Evolutionary conservation across 768 basidiomycete species (phyloP), one percentile per base, ranked within the genome.

Genomic region (Boletellus sp.): DNA sequence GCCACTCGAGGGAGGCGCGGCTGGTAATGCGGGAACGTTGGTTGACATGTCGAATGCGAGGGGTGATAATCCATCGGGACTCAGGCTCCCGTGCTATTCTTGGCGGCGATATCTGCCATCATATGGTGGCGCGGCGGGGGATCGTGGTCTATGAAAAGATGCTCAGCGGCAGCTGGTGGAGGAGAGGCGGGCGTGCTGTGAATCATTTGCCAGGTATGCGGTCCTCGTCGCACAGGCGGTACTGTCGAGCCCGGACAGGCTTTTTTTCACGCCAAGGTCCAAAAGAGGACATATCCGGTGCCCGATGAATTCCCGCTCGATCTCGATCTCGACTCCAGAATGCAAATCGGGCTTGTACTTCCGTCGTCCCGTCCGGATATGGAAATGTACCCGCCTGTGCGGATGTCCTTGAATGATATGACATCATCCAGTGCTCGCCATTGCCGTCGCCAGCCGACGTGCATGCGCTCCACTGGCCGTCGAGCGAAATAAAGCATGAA

Each of bases 381-480:
- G 20, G 2, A 51, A 53, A 53, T 36, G 32, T 45, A 32, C 32
- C 45, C 9, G 19, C 22, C 13, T 28, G 16, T 1, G 19, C 31
- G 12, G 6, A 23, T 3, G 11, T 8, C 19, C 11, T 38, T 48
- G 23, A 23, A 42, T 47, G 44, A 47, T 42, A 63, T 39, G 33
- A 32, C 24, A 34, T 36, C 41, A 26, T 23, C 10, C 23, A 2
- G n/a, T 13, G n/a, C n/a, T n/a, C n/a, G n/a, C 11, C 38, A 28
- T 34, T 20, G 26, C 36, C 57, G 65, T 64, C 45, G 59, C 62
- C 17, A 56, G 57, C 34, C 58, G 0, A 50, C 48, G 1, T 68
- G 68, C 17, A 61, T 67, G 64, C 66, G 61, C 17, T 68, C 66
- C 22, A 68, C 68, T n/a, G n/a, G n/a, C n/a, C n/a, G n/a, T n/a